Evolutionary conservation across 176 grass and related monocot species (phyloP).

Genomic region (Oryza coarctata): DNA sequence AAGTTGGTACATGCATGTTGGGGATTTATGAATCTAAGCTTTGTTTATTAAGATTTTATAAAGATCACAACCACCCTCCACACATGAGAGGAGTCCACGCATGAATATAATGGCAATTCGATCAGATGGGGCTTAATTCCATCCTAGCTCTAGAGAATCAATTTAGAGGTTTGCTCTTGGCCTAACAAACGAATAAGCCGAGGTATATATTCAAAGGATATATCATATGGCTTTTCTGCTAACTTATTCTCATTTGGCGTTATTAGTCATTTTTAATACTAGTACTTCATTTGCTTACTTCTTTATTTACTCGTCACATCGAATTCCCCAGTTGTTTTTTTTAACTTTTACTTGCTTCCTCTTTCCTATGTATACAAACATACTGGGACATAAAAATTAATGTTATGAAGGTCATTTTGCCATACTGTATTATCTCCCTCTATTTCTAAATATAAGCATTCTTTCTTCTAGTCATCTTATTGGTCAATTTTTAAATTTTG

Average conservation of each 20-base stretch:
- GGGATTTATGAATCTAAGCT: background rate
- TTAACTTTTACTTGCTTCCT: too few species aligned
- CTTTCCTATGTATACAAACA: too few species aligned
- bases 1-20: background rate
- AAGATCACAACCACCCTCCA: background rate
- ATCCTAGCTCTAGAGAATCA: background rate
- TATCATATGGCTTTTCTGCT: background rate
- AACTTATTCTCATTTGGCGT: background rate
- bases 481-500: too few species aligned
- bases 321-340: background rate
- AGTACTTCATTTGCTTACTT: background rate
- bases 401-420: too few species aligned
- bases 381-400: too few species aligned
- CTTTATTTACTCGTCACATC: background rate
- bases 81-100: background rate
- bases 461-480: too few species aligned
- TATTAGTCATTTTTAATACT: background rate
- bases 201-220: background rate
- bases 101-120: background rate
- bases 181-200: background rate
- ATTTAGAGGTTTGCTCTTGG: background rate
- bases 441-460: too few species aligned
- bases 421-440: too few species aligned
- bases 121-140: background rate
- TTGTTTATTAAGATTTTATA: background rate